phyloP scores from a whole-genome alignment of 1,284 basidiomycete genomes.

The Ustilago crameri region DNA sequence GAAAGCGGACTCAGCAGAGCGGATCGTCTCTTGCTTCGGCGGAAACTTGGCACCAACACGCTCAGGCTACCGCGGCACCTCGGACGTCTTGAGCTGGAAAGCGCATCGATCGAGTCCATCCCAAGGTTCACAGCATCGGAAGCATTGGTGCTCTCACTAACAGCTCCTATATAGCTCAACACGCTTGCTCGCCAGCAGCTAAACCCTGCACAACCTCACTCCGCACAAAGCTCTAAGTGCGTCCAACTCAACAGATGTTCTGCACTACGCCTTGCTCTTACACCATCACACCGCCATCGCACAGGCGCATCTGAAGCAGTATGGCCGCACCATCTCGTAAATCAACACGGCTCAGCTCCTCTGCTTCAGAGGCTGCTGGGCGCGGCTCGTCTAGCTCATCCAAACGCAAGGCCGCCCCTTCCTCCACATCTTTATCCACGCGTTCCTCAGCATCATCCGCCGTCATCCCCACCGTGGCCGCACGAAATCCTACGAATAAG shows the following conservation, averaged over 20 bases:
- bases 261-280: slow-evolving; percentile 7
- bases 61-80: background rate
- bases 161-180: background rate
- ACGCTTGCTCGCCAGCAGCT: no score
- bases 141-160: background rate
- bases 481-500: slow-evolving; percentile 31
- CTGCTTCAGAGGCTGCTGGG: slow-evolving; percentile 26
- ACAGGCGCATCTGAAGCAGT: slow-evolving; percentile 16
- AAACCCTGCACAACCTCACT: background rate
- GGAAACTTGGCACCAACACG: background rate
- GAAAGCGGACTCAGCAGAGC: slow-evolving; percentile 2
- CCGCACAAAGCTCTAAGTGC: background rate
- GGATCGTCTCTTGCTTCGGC: background rate
- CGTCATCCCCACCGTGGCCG: slow-evolving; percentile 47
- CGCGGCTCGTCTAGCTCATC: slow-evolving; percentile 18
- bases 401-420: slow-evolving; percentile 15
- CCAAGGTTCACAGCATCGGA: no score
- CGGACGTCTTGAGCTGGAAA: background rate
- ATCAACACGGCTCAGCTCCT: slow-evolving; percentile 41
- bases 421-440: slow-evolving; percentile 27
- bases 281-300: slow-evolving; percentile 9
- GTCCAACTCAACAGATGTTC: slow-evolving; percentile 24
- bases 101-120: background rate
- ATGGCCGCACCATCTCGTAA: slow-evolving; percentile 34
- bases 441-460: slow-evolving; percentile 45